Evolutionary conservation across 257 asterid genomes (phyloP), one percentile per base, ranked within the genome.

Genomic region (Lycium ferocissimum): DNA sequence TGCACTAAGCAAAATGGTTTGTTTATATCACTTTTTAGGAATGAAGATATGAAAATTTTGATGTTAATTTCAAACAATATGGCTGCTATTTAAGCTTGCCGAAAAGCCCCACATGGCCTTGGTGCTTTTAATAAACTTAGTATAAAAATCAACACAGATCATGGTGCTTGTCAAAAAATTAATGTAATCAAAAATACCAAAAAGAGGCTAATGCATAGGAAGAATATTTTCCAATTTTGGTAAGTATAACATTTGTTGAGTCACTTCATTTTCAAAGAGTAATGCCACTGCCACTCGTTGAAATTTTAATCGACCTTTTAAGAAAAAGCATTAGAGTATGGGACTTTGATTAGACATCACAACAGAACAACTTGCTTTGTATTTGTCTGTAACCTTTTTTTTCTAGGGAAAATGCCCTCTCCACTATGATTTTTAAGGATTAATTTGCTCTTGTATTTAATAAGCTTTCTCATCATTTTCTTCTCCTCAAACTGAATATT

Each of bases 1-100:
- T 38, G 56, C 79, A 43, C 17, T 80, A 15, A 4, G 73, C 7
- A 22, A 38, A 26, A 40, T 78, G 47, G 54, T 12, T 35, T 90
- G 83, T 22, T 43, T 62, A 26, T 67, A 65, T 38, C 40, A 37
- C 59, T 22, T 59, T 59, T 26, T 26, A 0, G 26, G 33, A 18
- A 15, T 18, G 84, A 58, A 53, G 40, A 54, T 8, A 22, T 47
- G 54, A 66, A 85, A 63, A 2, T 9, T 20, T 81, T 18, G 80
- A 89, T 85, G 85, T 76, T 1, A 61, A 40, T 26, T 26, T 26
- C 59, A 81, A 38, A 79, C 53, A 71, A 8, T 22, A 67, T 78
- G 85, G 51, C 13, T 81, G 83, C 72, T 86, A 90, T 87, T 84
- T 91, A 90, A 85, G 86, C 73, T 47, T 82, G 82, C 13, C n/a